phyloP scores from a whole-genome alignment of 1,139 yeast genomes.

The Hyphopichia pseudoburtonii region DNA sequence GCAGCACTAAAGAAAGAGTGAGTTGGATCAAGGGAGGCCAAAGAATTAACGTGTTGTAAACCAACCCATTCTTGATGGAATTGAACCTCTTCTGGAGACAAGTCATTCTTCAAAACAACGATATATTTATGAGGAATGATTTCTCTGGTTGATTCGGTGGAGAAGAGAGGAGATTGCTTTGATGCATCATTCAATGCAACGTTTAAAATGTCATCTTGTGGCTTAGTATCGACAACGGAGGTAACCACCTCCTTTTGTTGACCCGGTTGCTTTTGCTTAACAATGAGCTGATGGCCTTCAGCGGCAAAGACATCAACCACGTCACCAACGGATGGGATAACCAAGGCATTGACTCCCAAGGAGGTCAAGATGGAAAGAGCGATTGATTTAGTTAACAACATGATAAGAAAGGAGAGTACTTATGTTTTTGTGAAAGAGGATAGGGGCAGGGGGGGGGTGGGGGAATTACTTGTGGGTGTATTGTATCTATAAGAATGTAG shows the following conservation, averaged over 20 bases:
- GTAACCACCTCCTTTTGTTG: conserved; percentile 6
- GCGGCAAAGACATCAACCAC: conserved; percentile 40
- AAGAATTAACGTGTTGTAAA: conserved; percentile 40
- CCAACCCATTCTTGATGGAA: conserved; percentile 69
- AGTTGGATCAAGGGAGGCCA: conserved; percentile 28
- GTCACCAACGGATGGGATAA: conserved; percentile 56
- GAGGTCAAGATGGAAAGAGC: conserved; percentile 57
- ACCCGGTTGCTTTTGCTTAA: conserved; percentile 5
- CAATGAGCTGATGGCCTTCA: conserved; percentile 11
- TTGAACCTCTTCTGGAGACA: conserved; percentile 48
- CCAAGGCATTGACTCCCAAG: conserved; percentile 62
- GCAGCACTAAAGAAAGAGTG: conserved; percentile 40
- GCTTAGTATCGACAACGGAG: conserved; percentile 6
- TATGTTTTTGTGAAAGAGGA: too few species aligned
- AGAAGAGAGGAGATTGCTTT: conserved; percentile 42
- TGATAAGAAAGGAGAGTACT: too few species aligned
- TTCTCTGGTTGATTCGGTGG: conserved; percentile 42
- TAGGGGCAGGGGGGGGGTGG: too few species aligned
- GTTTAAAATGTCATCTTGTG: background rate
- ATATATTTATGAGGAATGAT: conserved; percentile 77
- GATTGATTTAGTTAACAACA: conserved; percentile 50
- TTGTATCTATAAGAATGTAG: too few species aligned
- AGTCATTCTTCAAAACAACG: conserved; percentile 64
- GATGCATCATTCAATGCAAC: conserved; percentile 17
- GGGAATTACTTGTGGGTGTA: too few species aligned